Evolutionary conservation across 1,284 basidiomycete genomes (phyloP).

Genomic region (Naganishia albida): DNA sequence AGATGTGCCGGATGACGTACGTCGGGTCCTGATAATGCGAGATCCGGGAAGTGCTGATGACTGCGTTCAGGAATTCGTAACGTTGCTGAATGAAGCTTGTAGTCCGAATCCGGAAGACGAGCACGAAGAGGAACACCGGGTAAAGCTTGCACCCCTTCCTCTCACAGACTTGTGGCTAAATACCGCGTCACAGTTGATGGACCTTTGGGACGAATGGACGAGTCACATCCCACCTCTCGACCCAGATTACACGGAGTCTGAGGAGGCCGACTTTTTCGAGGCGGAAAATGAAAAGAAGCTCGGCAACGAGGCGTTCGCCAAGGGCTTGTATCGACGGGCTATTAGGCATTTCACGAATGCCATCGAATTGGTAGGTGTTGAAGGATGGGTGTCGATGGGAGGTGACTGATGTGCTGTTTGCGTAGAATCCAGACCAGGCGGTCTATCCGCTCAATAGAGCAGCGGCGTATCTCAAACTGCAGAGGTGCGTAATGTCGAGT

Average conservation of each 20-base stretch:
- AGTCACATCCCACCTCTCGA: slow-evolving; percentile 21
- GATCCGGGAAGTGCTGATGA: background rate
- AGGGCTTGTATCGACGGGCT: slow-evolving; percentile 29
- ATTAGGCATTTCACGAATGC: slow-evolving; percentile 33
- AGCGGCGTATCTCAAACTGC: slow-evolving; percentile 29
- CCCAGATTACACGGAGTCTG: slow-evolving; percentile 25
- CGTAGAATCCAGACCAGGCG: slow-evolving; percentile 29
- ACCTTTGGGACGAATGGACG: slow-evolving; percentile 27
- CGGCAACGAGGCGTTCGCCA: slow-evolving; percentile 30
- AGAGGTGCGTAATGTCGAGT: slow-evolving; percentile 10
- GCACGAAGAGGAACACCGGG: slow-evolving; percentile 25
- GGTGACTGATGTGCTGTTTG: background rate
- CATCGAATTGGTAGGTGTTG: slow-evolving; percentile 25
- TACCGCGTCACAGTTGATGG: slow-evolving; percentile 3
- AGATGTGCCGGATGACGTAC: slow-evolving; percentile 31
- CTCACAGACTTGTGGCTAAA: background rate
- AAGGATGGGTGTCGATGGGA: background rate
- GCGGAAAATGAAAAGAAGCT: slow-evolving; percentile 31
- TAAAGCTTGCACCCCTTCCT: background rate
- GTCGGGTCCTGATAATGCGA: background rate
- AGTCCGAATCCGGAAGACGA: slow-evolving; percentile 23
- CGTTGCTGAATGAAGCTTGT: slow-evolving; percentile 26
- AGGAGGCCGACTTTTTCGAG: slow-evolving; percentile 22
- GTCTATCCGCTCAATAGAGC: slow-evolving; percentile 34
- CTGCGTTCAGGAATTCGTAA: slow-evolving; percentile 23